Conservation (phyloP, 1,284 basidiomycete genomes). For the Fistulinella cinereoalba region DNA sequence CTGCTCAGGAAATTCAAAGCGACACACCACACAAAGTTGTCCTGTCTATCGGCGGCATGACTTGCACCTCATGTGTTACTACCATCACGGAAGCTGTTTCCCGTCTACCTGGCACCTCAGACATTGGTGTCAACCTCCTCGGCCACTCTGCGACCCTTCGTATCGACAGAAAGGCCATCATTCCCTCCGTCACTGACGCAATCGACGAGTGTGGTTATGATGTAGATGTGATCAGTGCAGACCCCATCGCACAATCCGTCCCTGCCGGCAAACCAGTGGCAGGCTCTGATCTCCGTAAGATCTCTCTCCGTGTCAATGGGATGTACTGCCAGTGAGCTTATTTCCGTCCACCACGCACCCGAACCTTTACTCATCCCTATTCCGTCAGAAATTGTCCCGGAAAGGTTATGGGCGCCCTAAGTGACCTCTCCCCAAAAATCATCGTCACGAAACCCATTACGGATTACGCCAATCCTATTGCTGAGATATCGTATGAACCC, state of each 20-base stretch:
- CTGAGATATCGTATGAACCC: conserved; percentile 61
- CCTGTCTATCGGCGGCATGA: conserved; percentile 60
- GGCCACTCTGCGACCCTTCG: conserved; percentile 47
- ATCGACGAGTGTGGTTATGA: conserved; percentile 65
- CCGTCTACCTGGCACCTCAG: conserved; percentile 46
- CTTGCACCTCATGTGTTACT: conserved; percentile 48
- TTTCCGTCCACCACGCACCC: neutral
- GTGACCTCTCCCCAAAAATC: conserved; percentile 37
- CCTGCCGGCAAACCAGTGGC: neutral
- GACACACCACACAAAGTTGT: conserved; percentile 17
- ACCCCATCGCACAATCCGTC: too few relatives aligned
- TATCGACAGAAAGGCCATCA: conserved; percentile 35
- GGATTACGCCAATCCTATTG: conserved; percentile 43
- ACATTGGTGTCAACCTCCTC: conserved; percentile 48
- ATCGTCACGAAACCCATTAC: conserved; percentile 43
- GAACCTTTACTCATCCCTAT: conserved; percentile 7
- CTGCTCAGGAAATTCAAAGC: too few relatives aligned
- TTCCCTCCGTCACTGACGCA: conserved; percentile 38
- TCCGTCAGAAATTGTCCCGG: conserved; percentile 50
- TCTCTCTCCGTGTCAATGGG: conserved; percentile 62
- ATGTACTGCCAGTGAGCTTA: conserved; percentile 63
- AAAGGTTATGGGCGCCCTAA: conserved; percentile 49
- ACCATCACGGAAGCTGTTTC: conserved; percentile 47
- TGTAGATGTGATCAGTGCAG: conserved; percentile 44
- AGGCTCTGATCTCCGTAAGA: conserved; percentile 40